phyloP scores from a whole-genome alignment of 225 moss, liverwort and hornwort genomes.

The Bryoerythrophyllum caledonicum region DNA sequence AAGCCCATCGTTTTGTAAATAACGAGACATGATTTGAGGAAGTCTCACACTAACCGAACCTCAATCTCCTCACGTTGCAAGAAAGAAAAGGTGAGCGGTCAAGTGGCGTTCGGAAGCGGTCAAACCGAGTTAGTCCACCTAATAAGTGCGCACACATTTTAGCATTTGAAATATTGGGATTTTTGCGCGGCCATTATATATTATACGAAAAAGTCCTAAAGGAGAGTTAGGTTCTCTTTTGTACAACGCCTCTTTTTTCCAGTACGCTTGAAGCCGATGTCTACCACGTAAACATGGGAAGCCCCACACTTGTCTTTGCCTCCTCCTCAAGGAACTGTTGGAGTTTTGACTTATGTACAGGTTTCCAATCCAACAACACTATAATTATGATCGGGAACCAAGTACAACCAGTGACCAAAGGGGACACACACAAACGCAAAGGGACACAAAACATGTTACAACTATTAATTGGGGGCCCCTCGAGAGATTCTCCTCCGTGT shows the following conservation, averaged over 20 bases:
- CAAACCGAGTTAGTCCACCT: neutral
- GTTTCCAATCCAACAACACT: neutral
- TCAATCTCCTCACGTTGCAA: neutral
- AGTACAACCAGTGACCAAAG: slow-evolving; percentile 9
- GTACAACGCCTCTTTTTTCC: neutral
- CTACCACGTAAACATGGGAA: neutral
- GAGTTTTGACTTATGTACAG: neutral
- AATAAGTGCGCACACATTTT: neutral
- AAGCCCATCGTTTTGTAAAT: neutral
- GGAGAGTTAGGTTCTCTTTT: neutral
- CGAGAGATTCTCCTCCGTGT: slow-evolving; percentile 10
- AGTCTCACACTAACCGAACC: neutral
- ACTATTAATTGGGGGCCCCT: neutral
- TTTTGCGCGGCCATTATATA: neutral
- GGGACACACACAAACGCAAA: neutral
- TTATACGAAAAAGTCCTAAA: neutral
- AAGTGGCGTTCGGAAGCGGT: neutral
- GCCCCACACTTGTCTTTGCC: slow-evolving; percentile 2
- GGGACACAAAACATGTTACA: neutral
- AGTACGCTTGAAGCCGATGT: neutral
- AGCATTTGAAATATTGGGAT: neutral
- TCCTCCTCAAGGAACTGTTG: neutral
- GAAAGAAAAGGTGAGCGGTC: neutral
- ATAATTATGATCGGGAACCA: neutral
- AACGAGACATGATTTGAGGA: slow-evolving; percentile 9